These are phyloP conservation scores for Senecio squalidus DNA, from an alignment of 140 eudicot species.

Conservation along the genomic window DNA sequence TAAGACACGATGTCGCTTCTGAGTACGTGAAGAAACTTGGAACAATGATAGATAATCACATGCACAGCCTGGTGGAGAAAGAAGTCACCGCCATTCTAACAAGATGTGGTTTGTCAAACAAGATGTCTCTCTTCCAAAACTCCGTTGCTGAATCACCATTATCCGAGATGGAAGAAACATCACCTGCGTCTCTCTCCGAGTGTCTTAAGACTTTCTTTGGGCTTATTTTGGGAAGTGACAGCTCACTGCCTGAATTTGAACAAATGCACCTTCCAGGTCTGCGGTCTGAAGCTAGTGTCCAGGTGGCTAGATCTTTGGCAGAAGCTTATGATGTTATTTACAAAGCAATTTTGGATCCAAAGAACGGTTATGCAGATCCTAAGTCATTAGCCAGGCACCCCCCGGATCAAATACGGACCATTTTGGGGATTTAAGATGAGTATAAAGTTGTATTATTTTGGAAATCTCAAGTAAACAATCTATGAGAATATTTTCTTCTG, in stretches of 20 bases:
- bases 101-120: constrained; percentile 63
- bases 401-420: constrained; percentile 87
- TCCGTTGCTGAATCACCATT: constrained; percentile 35
- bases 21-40: constrained; percentile 63
- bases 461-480: background rate
- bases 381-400: constrained; percentile 93
- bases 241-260: constrained; percentile 80
- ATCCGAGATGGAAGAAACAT: constrained; percentile 66
- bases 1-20: constrained; percentile 61
- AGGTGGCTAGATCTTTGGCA: constrained; percentile 63
- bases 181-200: constrained; percentile 66
- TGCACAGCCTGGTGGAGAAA: constrained; percentile 60
- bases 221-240: constrained; percentile 73
- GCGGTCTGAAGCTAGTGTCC: constrained; percentile 64
- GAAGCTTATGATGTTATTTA: constrained; percentile 78
- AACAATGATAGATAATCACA: constrained; percentile 61
- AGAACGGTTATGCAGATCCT: constrained; percentile 68
- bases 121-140: constrained; percentile 55
- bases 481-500: background rate
- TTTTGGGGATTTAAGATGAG: constrained; percentile 63
- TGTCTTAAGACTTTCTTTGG: constrained; percentile 78
- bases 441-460: constrained; percentile 8
- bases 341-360: constrained; percentile 71
- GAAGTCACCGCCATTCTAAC: constrained; percentile 67
- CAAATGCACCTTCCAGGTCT: constrained; percentile 84